Base-by-base conservation (phyloP, 148 eudicot genomes). In the Fagopyrum tataricum region DNA sequence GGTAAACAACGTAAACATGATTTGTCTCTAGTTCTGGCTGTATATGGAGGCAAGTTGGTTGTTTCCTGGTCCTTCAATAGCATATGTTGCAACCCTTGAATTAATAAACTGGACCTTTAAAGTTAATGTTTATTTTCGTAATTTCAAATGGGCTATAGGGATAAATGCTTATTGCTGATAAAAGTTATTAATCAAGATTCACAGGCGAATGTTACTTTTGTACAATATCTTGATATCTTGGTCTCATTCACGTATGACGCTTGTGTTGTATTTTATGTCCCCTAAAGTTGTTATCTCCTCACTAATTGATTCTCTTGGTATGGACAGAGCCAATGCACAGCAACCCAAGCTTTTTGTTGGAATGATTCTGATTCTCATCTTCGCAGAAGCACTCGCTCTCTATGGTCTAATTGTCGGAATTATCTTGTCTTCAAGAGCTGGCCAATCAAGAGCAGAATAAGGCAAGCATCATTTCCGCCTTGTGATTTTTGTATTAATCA, bases 391-490 rank as follows among this genome's bases (percentile, higher is more conserved):
- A 37, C 81, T 85, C 52, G 88, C 88, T 52, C 81, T 85, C 37
- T 85, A 85, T 37, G 88, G 88, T 74, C 88, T 85, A 76, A 85
- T 85, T 73, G 88, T 85, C 6, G 88, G 86, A 18, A 85, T 85
- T 75, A 85, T 85, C 74, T 75, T 85, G 81, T 83, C 86, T 70
- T 85, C 88, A 31, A 82, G 88, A 26, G 88, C 88, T 73, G 88
- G 88, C 40, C 88, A 85, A 62, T 85, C 88, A 21, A 82, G 85
- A 80, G 87, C 87, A 44, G 87, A 85, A 67, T 85, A 80, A 82
- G 83, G 72, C 51, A 43, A 70, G 51, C 72, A 44, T 20, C 39
- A 2, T 41, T 44, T 18, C 20, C 64, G 12, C 69, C 4, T 37
- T 14, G 69, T 24, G 67, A 61, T 61, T 15, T 26, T 26, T 61